phyloP scores from a whole-genome alignment of 129 eudicot genomes.

The Arctium lappa region DNA sequence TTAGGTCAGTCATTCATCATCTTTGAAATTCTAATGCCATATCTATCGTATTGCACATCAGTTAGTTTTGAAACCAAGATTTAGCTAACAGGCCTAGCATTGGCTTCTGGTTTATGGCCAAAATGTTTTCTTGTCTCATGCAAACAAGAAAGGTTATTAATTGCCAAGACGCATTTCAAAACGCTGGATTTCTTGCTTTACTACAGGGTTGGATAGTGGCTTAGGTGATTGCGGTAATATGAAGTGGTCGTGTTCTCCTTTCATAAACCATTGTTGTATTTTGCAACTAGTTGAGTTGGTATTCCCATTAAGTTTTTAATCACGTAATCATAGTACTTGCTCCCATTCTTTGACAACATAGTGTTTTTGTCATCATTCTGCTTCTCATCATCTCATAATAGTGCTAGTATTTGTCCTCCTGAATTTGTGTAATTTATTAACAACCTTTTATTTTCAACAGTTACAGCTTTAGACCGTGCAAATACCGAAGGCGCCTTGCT shows the following conservation, averaged over 20 bases:
- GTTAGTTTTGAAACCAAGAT: too few species aligned
- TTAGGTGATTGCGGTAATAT: too few species aligned
- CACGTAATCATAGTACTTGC: background rate
- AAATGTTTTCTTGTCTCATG: too few species aligned
- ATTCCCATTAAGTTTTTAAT: background rate
- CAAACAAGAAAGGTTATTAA: too few species aligned
- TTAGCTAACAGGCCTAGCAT: too few species aligned
- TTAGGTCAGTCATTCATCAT: too few species aligned
- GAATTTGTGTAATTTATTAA: slow-evolving; percentile 13
- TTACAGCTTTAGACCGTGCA: slow-evolving; percentile 90
- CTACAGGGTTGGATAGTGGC: too few species aligned
- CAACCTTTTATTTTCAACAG: slow-evolving; percentile 41
- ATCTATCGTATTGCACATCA: too few species aligned
- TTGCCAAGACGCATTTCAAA: too few species aligned
- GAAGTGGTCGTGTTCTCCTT: background rate
- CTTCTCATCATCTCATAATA: background rate
- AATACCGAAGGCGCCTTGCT: slow-evolving; percentile 81
- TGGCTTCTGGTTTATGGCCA: too few species aligned
- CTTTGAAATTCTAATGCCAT: too few species aligned
- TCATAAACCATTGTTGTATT: background rate
- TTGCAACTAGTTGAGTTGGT: background rate
- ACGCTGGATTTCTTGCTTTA: too few species aligned
- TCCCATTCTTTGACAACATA: background rate
- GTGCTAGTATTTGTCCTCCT: background rate
- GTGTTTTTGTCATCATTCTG: background rate